Evolutionary conservation across 495 filamentous ascomycete genomes (phyloP), one percentile per base, ranked within the genome.

Genomic region (Immersiella caudata): DNA sequence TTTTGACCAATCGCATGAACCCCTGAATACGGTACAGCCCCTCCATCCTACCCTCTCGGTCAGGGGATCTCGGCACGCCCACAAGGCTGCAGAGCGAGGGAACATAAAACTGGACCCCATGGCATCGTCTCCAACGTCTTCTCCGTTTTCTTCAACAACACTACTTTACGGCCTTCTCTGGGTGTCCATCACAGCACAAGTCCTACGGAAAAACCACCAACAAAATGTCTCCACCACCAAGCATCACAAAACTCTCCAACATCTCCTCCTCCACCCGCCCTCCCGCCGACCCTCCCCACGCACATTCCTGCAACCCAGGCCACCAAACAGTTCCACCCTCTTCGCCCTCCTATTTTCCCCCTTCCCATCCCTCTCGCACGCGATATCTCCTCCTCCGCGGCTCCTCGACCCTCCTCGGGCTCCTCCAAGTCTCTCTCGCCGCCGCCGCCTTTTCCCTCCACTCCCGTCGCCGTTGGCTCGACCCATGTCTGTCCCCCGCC

Each of bases 201-300:
- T n/a, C n/a, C 14, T 18, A 46, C 5, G 11, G 2, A 46, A 46
- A 5, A 25, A 12, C n/a, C 60, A 62, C 35, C 11, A 50, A 2
- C 49, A 54, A 51, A 46, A 64, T 64, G 62, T 52, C 62, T n/a
- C 50, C 62, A 27, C 52, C 62, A 18, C 62, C 62, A 5, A 64
- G 49, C 62, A 64, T 64, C 62, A 51, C 14, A 20, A 64, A 64
- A 22, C 25, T 9, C 9, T 54, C 46, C 62, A 64, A 29, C 36
- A 21, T 54, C 62, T 59, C 56, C 56, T 33, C 56, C 26, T 33
- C 56, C 56, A 1, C 56, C 56, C 18, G 8, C n/a, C 22, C 26
- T 59, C 6, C 25, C 56, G 7, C 55, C 24, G 12, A 36, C 55
- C 55, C 24, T 22, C 50, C n/a, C n/a, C n/a, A n/a, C n/a, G n/a